These are phyloP conservation scores for Geranium brycei DNA, from an alignment of 345 rosid genomes.

Conservation along the genomic window DNA sequence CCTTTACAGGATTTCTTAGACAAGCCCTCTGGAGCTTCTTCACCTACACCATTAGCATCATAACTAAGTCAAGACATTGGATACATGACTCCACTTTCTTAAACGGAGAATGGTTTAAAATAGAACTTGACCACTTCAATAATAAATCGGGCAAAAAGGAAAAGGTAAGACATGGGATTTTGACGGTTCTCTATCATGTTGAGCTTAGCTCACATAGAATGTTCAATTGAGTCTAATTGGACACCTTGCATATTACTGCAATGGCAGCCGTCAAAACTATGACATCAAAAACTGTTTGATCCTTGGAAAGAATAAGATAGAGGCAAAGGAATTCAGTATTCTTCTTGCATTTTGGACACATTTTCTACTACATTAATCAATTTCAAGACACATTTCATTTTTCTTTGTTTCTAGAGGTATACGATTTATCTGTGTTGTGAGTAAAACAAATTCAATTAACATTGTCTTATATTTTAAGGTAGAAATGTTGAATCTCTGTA, in stretches of 20 bases:
- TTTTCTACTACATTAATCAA: not conserved
- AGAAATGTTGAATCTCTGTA: not conserved
- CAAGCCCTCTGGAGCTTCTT: constrained; percentile 87
- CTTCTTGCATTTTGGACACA: not conserved
- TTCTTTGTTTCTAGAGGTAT: not conserved
- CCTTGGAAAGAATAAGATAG: not conserved
- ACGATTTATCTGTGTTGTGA: not conserved
- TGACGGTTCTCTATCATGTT: no score
- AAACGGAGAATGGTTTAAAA: not conserved
- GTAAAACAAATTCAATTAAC: not conserved
- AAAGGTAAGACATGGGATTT: no score
- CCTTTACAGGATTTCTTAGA: constrained; percentile 86
- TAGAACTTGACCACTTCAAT: no score
- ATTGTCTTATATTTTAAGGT: not conserved
- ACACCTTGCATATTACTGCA: not conserved
- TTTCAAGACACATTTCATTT: not conserved
- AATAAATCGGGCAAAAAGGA: no score
- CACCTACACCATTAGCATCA: constrained; percentile 39
- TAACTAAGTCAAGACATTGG: not conserved
- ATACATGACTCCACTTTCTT: not conserved
- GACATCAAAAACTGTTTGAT: not conserved
- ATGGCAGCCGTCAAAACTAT: not conserved
- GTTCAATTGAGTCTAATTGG: no score
- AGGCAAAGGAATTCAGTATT: not conserved
- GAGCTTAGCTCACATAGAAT: not conserved